Base-by-base conservation (phyloP, 352 stramenopile genomes). In the Phytophthora fragariaefolia region DNA sequence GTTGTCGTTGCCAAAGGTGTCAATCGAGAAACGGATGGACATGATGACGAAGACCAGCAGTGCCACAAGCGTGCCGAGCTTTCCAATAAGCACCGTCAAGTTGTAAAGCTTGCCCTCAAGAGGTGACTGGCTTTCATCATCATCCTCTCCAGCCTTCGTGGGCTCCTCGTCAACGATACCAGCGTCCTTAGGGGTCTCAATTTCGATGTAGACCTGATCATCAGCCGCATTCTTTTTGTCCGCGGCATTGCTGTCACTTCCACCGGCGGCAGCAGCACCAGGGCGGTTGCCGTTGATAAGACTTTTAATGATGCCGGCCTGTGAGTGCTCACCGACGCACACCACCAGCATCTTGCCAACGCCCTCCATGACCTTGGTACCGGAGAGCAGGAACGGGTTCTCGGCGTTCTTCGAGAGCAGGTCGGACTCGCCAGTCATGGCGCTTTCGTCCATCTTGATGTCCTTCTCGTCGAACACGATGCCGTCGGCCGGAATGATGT, bases 321-420 rank as follows among this genome's bases (percentile, higher is more conserved):
- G 90, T 27, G 80, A 96, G 70, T 97, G 68, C 38, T 89, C 87
- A 20, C 96, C 95, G 15, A 98, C 95, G 24, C 92, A 96, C 28
- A 96, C 82, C 7, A 97, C 92, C 27, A 99, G 77, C 82, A 98
- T 97, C 58, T 89, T 85, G 36, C 80, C 92, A 3, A 90, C 79
- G n/a, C 96, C 96, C 51, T 95, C 88, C 70, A 95, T 96, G 13
- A 97, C 85, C 28, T 94, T 96, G 32, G 93, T 98, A 34, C 93
- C 95, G 7, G 88, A 97, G 8, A 98, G 76, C 24, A 98, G 63
- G 61, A 98, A 97, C 5, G 90, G 89, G 62, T 94, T 85, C 15
- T 89, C 77, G 5, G 52, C 53, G 52, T 73, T 81, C 79, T 97
- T 98, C 15, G 69, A 57, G 1, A 98, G 32, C 20, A 97, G 63